Percentiles rank a stretch among this genome's conserved stretches.
Conservation (phyloP, 2,329 filamentous ascomycete genomes). For the Pseudogymnoascus sp. region DNA sequence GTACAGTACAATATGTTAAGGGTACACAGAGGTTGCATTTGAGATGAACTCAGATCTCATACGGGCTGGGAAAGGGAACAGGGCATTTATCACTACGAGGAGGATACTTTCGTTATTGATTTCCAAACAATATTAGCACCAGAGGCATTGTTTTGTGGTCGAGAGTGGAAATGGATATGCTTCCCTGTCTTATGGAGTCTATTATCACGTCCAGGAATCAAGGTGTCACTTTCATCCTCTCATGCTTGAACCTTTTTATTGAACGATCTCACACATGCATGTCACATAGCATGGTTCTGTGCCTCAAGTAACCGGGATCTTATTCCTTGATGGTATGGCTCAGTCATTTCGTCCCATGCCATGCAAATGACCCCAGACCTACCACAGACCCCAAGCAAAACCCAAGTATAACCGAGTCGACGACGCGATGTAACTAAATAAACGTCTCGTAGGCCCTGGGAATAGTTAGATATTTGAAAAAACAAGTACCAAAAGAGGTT, state of each 20-base stretch:
- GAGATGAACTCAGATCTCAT: neutral
- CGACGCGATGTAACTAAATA: conserved; percentile 8
- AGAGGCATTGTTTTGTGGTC: neutral
- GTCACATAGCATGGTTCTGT: neutral
- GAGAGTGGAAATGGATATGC: neutral
- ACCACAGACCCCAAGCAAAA: conserved; percentile 9
- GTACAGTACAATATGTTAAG: neutral
- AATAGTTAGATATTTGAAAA: conserved; percentile 85
- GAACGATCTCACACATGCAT: neutral
- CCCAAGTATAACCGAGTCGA: neutral
- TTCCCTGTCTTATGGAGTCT: neutral
- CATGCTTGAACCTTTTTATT: neutral
- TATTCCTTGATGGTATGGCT: conserved; percentile 10
- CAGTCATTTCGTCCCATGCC: conserved; percentile 3
- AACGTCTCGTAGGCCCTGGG: conserved; percentile 5
- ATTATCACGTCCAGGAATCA: neutral
- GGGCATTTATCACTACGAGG: neutral
- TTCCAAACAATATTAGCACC: neutral
- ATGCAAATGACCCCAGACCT: conserved; percentile 8
- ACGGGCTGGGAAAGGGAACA: neutral
- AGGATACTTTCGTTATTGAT: neutral
- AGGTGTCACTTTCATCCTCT: neutral
- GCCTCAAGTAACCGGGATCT: conserved; percentile 2
- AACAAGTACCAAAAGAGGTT: conserved; percentile 40
- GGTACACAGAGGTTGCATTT: neutral